These are phyloP conservation scores for Globisporangium megalacanthum DNA, from an alignment of 352 stramenopile species.

Conservation along the genomic window DNA sequence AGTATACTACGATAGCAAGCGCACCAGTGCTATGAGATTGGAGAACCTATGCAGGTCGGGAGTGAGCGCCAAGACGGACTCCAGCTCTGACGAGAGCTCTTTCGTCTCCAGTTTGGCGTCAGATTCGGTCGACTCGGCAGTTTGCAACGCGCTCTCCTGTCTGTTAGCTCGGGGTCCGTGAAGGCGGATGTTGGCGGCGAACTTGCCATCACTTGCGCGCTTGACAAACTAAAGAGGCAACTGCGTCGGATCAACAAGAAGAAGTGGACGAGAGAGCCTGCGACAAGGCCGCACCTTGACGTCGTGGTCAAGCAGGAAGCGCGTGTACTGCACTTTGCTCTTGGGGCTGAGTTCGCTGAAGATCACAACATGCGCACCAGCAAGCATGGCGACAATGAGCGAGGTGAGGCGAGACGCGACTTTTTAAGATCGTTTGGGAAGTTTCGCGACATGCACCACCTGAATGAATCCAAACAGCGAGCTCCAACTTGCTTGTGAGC, in stretches of 20 bases:
- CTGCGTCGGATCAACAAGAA: too few species aligned
- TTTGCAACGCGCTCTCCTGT: background rate
- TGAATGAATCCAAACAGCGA: too few species aligned
- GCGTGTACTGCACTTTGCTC: conserved; percentile 57
- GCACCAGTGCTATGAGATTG: conserved; percentile 35
- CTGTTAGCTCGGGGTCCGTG: background rate
- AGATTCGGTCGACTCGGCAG: background rate
- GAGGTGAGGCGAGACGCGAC: too few species aligned
- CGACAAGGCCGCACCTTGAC: conserved; percentile 32
- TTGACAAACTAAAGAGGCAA: conserved; percentile 34
- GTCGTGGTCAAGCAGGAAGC: conserved; percentile 61
- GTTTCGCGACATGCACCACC: too few species aligned
- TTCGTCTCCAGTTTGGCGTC: background rate
- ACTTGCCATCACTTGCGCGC: conserved; percentile 41
- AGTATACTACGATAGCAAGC: too few species aligned
- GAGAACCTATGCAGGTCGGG: conserved; percentile 20
- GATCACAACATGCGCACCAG: conserved; percentile 39
- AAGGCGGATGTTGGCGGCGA: conserved; percentile 53
- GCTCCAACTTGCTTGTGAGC: too few species aligned
- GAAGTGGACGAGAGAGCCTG: background rate
- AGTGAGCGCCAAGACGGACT: background rate
- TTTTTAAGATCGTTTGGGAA: too few species aligned
- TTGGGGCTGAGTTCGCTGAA: conserved; percentile 59
- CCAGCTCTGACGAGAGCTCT: background rate
- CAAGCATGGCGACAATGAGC: background rate